These are phyloP conservation scores for Eugenia klotzschiana DNA, from an alignment of 441 rosid species.

Conservation along the genomic window DNA sequence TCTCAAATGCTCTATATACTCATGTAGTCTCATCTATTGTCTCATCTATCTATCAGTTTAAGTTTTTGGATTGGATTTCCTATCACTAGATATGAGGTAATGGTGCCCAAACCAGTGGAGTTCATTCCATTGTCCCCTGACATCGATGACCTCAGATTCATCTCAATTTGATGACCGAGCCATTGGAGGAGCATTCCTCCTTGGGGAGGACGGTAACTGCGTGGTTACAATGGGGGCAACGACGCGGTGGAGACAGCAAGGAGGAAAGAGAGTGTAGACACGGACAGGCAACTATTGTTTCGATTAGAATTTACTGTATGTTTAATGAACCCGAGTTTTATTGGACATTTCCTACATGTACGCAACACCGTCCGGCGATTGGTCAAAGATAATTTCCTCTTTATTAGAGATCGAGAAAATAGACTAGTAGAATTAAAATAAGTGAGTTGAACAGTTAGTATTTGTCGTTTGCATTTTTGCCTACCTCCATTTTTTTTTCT, in stretches of 20 bases:
- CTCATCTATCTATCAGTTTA: too few species aligned
- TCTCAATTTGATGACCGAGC: too few species aligned
- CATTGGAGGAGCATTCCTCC: too few species aligned
- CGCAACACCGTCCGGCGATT: neutral
- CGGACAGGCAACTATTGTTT: neutral
- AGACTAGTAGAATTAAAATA: neutral
- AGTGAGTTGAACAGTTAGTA: neutral
- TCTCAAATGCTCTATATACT: too few species aligned
- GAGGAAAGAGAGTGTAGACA: neutral
- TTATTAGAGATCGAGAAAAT: neutral
- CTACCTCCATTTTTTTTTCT: neutral
- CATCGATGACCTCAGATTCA: too few species aligned
- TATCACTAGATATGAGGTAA: too few species aligned
- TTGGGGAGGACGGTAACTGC: too few species aligned
- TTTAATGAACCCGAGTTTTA: neutral
- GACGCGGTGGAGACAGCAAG: neutral
- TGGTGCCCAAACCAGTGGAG: too few species aligned
- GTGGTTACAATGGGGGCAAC: too few species aligned
- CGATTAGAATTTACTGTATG: neutral
- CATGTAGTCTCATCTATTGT: too few species aligned
- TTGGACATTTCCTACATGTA: neutral
- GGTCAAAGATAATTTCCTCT: neutral
- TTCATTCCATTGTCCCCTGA: too few species aligned
- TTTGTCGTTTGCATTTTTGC: neutral
- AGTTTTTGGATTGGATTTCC: too few species aligned